Percentiles rank a stretch among this genome's conserved stretches.
phyloP scores from a whole-genome alignment of 345 rosid genomes.

The Populus euphratica region DNA sequence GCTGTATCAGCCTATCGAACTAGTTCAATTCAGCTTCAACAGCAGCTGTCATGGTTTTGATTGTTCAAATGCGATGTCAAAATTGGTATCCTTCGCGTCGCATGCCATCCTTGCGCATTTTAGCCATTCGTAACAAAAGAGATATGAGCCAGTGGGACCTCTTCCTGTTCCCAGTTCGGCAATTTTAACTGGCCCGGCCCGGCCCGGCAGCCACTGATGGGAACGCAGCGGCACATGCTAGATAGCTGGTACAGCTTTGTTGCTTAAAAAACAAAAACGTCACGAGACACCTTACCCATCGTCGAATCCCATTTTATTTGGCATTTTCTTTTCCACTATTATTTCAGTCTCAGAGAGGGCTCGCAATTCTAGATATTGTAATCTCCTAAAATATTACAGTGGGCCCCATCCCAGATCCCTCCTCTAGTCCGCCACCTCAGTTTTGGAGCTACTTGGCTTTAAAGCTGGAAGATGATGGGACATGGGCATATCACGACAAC shows the following conservation, averaged over 20 bases:
- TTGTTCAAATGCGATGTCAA: no score
- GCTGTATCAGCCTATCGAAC: no score
- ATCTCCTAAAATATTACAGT: background rate
- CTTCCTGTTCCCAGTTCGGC: no score
- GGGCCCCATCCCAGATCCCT: background rate
- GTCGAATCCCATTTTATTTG: background rate
- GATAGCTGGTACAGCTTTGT: background rate
- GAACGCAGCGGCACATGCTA: background rate
- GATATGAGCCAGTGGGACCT: no score
- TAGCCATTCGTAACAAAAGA: no score
- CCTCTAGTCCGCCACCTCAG: background rate
- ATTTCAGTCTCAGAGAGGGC: background rate
- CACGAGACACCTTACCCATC: background rate
- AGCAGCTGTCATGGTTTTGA: no score
- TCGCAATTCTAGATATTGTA: constrained; percentile 14
- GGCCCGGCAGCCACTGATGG: no score
- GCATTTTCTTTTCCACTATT: background rate
- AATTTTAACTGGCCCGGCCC: no score
- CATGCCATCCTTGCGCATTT: no score
- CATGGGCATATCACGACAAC: background rate
- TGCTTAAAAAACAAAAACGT: no score
- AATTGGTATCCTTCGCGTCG: no score
- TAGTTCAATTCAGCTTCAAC: no score
- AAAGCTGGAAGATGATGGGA: background rate
- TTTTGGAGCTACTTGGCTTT: background rate